A percentile compares a stretch with the other conserved stretches of the same genome.
These are phyloP conservation scores for Neurospora africana DNA, from an alignment of 495 filamentous ascomycete genomes.

Conservation along the genomic window DNA sequence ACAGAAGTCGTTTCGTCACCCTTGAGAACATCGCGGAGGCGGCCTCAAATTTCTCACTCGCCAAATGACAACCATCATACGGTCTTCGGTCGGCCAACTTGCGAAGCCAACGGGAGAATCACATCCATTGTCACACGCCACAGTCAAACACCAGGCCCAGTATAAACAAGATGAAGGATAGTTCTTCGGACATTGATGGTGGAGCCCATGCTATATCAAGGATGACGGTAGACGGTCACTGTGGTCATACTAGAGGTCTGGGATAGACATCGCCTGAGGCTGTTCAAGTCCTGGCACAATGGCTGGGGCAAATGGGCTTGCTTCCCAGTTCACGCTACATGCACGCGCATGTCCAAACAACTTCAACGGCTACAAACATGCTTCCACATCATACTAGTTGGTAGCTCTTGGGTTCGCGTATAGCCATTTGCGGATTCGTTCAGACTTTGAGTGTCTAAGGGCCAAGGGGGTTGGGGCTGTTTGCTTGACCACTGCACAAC, in stretches of 20 bases:
- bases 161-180: neutral
- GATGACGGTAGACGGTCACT: neutral
- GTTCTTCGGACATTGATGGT: neutral
- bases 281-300: neutral
- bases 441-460: neutral
- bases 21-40: neutral
- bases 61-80: neutral
- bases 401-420: neutral
- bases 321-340: neutral
- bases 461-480: neutral
- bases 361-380: neutral
- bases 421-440: neutral
- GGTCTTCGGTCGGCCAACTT: neutral
- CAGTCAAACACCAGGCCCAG: neutral
- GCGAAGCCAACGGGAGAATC: neutral
- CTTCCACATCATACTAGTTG: neutral
- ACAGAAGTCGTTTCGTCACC: neutral
- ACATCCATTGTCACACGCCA: neutral
- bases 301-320: neutral
- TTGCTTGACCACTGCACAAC: neutral
- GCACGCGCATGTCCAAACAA: neutral
- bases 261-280: neutral
- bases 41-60: neutral
- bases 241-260: neutral
- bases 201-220: neutral